Conservation (phyloP, 805 yeast genomes). For the Monosporozyma solicola region DNA sequence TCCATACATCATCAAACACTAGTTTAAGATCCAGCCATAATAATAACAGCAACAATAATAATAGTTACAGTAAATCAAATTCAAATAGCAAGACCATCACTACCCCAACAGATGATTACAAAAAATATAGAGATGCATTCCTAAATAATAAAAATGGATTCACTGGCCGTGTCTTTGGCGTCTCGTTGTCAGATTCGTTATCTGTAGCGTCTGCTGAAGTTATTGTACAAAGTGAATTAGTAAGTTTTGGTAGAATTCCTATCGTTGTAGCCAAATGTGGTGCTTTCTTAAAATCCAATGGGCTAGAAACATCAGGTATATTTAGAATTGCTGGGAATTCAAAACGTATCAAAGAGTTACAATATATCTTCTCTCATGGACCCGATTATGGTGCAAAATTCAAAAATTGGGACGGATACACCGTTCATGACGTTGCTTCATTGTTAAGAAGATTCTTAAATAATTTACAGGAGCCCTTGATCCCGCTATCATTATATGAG, state of each 20-base stretch:
- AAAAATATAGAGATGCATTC: conserved; percentile 33
- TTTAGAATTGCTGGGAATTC: conserved; percentile 90
- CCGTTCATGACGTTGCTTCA: conserved; percentile 95
- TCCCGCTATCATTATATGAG: conserved; percentile 71
- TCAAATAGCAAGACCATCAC: neutral
- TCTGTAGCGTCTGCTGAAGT: conserved; percentile 62
- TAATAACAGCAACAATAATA: neutral
- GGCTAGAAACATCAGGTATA: conserved; percentile 76
- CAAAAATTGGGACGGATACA: conserved; percentile 78
- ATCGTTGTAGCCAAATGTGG: conserved; percentile 95
- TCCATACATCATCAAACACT: conserved; percentile 2
- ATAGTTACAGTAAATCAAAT: neutral
- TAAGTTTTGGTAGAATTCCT: conserved; percentile 83
- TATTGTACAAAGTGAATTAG: conserved; percentile 46
- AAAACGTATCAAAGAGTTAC: conserved; percentile 79
- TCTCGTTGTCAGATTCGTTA: conserved; percentile 61
- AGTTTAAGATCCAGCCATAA: neutral
- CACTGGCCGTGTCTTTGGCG: conserved; percentile 62
- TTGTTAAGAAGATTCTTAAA: conserved; percentile 77
- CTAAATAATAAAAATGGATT: conserved; percentile 30
- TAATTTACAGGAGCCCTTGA: conserved; percentile 83
- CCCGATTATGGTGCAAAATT: conserved; percentile 85
- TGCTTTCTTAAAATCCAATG: conserved; percentile 68
- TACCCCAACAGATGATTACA: conserved; percentile 13
- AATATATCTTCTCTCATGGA: conserved; percentile 71